These are phyloP conservation scores for Crithidia bombi DNA, from an alignment of 208 protist genomes.

Conservation along the genomic window DNA sequence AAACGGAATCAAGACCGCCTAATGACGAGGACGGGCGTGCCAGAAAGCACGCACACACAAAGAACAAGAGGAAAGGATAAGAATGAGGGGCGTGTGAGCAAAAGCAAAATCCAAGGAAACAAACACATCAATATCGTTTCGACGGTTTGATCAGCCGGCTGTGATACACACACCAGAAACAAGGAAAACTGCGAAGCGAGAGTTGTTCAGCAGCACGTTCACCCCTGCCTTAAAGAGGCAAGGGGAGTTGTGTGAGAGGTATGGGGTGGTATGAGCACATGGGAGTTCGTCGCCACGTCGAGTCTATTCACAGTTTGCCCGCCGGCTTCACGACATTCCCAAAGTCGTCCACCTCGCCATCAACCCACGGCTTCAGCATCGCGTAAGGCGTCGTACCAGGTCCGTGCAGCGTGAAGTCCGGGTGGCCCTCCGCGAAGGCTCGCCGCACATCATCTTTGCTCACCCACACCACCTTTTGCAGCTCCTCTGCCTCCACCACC, in stretches of 20 bases:
- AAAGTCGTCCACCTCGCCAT: conserved; percentile 39
- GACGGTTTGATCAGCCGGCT: background rate
- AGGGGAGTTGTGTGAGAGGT: too few species aligned
- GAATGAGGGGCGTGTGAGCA: background rate
- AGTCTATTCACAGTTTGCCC: conserved; percentile 15
- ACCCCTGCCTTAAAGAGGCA: too few species aligned
- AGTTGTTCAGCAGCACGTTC: too few species aligned
- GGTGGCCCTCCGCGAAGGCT: conserved; percentile 41
- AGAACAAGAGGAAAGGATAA: background rate
- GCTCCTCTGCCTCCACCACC: conserved; percentile 38
- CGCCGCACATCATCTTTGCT: conserved; percentile 49
- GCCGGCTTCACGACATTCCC: conserved; percentile 10
- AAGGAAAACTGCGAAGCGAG: background rate
- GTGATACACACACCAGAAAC: background rate
- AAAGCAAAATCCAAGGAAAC: too few species aligned
- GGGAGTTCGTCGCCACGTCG: too few species aligned
- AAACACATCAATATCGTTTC: too few species aligned
- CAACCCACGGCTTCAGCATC: conserved; percentile 48
- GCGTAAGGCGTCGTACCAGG: conserved; percentile 42
- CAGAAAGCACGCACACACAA: too few species aligned
- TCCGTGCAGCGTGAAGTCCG: conserved; percentile 34
- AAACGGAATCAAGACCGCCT: too few species aligned
- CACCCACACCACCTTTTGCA: conserved; percentile 55
- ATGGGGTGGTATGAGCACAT: too few species aligned
- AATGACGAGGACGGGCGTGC: too few species aligned